Evolutionary conservation across 306 rosid species (phyloP), one percentile per base, ranked within the genome.

Genomic region (Spatholobus suberectus): DNA sequence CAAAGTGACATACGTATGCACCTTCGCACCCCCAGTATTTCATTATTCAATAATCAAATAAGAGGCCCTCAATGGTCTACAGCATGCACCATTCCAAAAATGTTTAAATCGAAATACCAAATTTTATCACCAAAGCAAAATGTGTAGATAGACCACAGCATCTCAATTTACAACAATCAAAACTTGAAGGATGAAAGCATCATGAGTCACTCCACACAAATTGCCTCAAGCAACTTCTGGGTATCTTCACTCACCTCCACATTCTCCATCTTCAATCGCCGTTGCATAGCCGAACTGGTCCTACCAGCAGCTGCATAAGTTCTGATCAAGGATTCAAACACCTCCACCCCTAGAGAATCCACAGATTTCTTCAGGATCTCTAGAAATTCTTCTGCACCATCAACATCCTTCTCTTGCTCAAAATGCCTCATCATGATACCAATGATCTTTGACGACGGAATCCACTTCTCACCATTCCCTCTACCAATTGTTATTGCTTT

Each of bases 201-300:
- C 73, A 24, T 17, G 79, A 84, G 52, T 96, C 87, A 92, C 72
- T 89, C 96, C 70, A 68, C 90, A 26, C 89, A 85, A 68, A 96
- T 84, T 58, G 83, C 82, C 38, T 92, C 89, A 21, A 96, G 94
- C 86, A 96, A 79, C 84, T 93, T 92, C 84, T 81, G 69, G 80
- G 89, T 70, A 18, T 81, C 91, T 78, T 91, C 94, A 27, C 80
- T 86, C 82, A 94, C 88, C n/a, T 83, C 88, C 83, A 91, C 92
- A 15, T 91, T 89, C 85, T 93, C 99, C 99, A 96, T 96, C 88
- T 90, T 92, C 88, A 96, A 77, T 59, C 94, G 77, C 4, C 87
- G 92, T 2, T 52, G 90, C 86, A 93, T 80, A 5, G 86, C 71
- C 15, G 89, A 77, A 73, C 85, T 92, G 32, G 81, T 91, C 88